phyloP scores from a whole-genome alignment of 1,139 yeast species.

The Sugiyamaella neomexicana region DNA sequence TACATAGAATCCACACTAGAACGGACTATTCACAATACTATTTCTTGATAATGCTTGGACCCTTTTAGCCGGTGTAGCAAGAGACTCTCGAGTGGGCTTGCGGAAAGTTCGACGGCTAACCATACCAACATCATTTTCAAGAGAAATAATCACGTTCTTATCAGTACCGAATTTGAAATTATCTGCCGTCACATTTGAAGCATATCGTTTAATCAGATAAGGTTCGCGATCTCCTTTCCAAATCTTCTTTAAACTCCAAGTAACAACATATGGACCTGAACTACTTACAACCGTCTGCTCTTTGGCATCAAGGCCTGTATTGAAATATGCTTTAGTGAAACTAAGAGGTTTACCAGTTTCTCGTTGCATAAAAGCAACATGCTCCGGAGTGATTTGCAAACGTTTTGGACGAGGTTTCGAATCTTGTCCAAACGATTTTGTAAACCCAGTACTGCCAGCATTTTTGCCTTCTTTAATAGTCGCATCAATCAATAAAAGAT shows the following conservation, averaged over 20 bases:
- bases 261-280: conserved; percentile 74
- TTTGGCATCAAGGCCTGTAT: conserved; percentile 59
- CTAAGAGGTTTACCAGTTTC: conserved; percentile 53
- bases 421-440: conserved; percentile 62
- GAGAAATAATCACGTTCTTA: conserved; percentile 66
- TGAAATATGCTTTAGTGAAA: conserved; percentile 76
- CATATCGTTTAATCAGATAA: conserved; percentile 64
- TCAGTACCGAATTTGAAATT: conserved; percentile 75
- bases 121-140: conserved; percentile 70
- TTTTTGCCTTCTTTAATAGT: conserved; percentile 61
- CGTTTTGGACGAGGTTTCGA: conserved; percentile 70
- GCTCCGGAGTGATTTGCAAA: conserved; percentile 68
- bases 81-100: conserved; percentile 53
- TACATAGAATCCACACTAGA: conserved; percentile 18
- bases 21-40: conserved; percentile 39
- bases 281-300: conserved; percentile 77
- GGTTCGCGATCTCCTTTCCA: conserved; percentile 55
- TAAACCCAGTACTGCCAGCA: conserved; percentile 63
- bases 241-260: conserved; percentile 72
- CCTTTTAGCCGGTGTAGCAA: conserved; percentile 39
- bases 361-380: conserved; percentile 61
- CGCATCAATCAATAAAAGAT: conserved; percentile 67
- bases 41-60: conserved; percentile 35
- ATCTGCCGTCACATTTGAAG: conserved; percentile 67
- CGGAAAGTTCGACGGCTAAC: conserved; percentile 58